Conservation (phyloP, 2,329 filamentous ascomycete genomes). For the Corynespora cassiicola region DNA sequence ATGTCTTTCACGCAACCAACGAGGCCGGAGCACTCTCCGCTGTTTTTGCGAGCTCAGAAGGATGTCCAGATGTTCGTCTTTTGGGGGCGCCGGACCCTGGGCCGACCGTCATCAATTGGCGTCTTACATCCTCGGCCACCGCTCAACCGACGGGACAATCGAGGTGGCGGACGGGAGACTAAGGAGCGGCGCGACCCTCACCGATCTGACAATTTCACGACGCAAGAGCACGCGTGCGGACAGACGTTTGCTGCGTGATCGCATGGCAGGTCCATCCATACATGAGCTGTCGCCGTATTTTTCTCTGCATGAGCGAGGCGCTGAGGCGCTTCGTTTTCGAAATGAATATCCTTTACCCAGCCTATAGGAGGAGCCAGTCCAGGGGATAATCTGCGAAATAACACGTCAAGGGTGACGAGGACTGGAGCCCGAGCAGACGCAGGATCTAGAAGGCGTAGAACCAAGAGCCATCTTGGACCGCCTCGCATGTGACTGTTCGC, state of each 20-base stretch:
- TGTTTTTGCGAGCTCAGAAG: too few relatives aligned
- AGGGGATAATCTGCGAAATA: slow-evolving; percentile 1
- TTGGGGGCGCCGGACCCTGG: too few relatives aligned
- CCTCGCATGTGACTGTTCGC: slow-evolving; percentile 8
- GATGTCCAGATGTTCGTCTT: too few relatives aligned
- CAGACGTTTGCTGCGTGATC: background rate
- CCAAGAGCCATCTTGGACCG: slow-evolving; percentile 3
- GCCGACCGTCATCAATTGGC: too few relatives aligned
- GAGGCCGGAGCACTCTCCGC: too few relatives aligned
- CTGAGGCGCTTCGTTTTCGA: slow-evolving; percentile 7
- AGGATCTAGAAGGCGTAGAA: slow-evolving; percentile 19
- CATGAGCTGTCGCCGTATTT: background rate
- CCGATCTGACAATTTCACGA: slow-evolving; percentile 1
- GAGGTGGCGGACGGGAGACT: too few relatives aligned
- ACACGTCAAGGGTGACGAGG: slow-evolving; percentile 1
- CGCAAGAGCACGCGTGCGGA: background rate
- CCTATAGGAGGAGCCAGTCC: slow-evolving; percentile 6
- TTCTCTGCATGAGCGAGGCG: slow-evolving; percentile 2
- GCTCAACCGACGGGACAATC: too few relatives aligned
- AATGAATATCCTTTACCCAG: slow-evolving; percentile 17
- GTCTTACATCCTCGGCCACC: too few relatives aligned
- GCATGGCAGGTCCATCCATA: background rate
- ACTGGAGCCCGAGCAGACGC: too few relatives aligned
- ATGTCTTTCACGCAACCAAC: too few relatives aligned
- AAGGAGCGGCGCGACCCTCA: slow-evolving; percentile 1